Evolutionary conservation across 2,329 filamentous ascomycete species (phyloP), one percentile per base, ranked within the genome.

Genomic region (Acrocalymma vagum): DNA sequence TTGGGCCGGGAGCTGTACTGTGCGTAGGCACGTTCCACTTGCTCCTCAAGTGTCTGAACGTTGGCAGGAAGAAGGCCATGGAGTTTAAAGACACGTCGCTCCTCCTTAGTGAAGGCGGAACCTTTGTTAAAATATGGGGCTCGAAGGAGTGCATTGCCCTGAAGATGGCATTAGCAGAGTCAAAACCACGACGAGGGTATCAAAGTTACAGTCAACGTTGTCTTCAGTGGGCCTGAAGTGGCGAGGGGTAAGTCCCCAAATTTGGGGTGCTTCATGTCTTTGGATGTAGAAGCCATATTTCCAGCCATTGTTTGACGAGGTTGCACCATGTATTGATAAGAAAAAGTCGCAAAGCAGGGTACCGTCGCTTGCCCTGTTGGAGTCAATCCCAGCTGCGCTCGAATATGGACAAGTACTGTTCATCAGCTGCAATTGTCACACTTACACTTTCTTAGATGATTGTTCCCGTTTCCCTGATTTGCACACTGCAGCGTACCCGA

Each of bases 81-180:
- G 2, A 95, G 79, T 21, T 82, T 81, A 66, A 95, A 95, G 1
- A 74, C 72, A 3, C 74, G 71, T 9, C 90, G 82, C 61, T 95
- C 90, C 18, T 87, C 72, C 0, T 73, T 58, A 0, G 87, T 80
- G 55, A 93, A 93, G 0, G 84, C 89, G 3, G 89, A 90, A 20
- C 90, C 90, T 68, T 94, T 94, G 73, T 95, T 95, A 72, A 90
- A 85, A 55, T 81, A 84, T 2, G 85, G 78, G 9, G 81, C 82
- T 45, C 83, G 80, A 7, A 90, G 75, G 5, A 90, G 72, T 0
- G 79, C 75, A 26, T 67, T 63, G 42, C 68, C 67, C 67, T 71
- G 13, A 6, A 9, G 21, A 9, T 9, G 6, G 7, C 5, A 14
- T 58, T 15, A 54, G 40, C 21, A 10, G 13, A n/a, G 17, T 11